A percentile compares a stretch with the other conserved stretches of the same genome.
phyloP scores from a whole-genome alignment of 768 basidiomycete species.

The Porphyrellus cyaneotinctus region DNA sequence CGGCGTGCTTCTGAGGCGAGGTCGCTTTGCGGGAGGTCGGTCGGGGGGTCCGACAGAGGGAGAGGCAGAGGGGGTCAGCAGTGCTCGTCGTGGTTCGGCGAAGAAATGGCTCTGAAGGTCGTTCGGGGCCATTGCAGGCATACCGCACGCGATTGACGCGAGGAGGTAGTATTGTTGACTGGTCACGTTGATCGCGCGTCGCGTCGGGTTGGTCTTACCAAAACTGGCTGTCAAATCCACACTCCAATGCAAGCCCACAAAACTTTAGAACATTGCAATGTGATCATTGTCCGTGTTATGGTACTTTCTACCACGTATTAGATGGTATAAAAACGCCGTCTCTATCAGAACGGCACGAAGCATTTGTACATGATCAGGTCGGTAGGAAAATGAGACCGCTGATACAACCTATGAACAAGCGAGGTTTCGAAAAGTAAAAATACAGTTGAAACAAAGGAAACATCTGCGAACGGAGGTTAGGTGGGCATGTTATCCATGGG shows the following conservation, averaged over 20 bases:
- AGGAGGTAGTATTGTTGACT: conserved; percentile 6
- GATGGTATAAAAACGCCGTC: conserved; percentile 11
- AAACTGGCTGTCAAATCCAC: conserved; percentile 3
- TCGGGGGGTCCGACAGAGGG: conserved; percentile 32
- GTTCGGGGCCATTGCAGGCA: conserved; percentile 7
- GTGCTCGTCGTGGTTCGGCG: conserved; percentile 10
- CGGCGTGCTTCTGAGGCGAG: conserved; percentile 44
- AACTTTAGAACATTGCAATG: not conserved
- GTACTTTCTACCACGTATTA: conserved; percentile 13
- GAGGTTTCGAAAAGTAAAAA: not conserved
- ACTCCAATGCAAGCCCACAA: not conserved
- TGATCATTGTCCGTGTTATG: conserved; percentile 10
- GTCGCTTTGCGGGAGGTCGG: conserved; percentile 45
- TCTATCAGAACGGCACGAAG: not conserved
- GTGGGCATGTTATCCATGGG: not conserved
- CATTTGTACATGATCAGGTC: conserved; percentile 12
- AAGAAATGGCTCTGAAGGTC: conserved; percentile 1
- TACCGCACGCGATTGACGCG: conserved; percentile 11
- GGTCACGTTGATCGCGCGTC: conserved; percentile 14
- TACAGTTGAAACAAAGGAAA: conserved; percentile 5
- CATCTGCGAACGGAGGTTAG: conserved; percentile 7
- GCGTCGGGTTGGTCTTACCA: conserved; percentile 9
- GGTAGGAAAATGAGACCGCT: conserved; percentile 6
- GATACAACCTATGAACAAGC: conserved; percentile 6
- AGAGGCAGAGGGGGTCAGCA: conserved; percentile 28